A percentile compares a stretch with the other conserved stretches of the same genome.
These are phyloP conservation scores for Ceratobasidium sp. DNA, from an alignment of 1,284 basidiomycete genomes.

Conservation along the genomic window DNA sequence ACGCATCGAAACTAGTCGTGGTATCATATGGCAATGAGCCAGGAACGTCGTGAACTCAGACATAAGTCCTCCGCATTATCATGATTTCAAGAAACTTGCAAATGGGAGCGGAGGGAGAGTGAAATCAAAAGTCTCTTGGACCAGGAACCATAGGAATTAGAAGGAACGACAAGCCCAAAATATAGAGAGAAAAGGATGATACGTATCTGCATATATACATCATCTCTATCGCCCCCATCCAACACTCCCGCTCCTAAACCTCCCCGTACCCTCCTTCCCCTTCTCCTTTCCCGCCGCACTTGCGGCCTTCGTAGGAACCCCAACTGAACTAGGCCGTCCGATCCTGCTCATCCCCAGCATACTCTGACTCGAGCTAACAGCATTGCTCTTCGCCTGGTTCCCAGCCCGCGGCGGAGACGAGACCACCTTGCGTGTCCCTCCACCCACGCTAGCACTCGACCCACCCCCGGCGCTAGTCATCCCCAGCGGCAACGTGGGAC, in stretches of 20 bases:
- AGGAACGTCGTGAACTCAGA: neutral
- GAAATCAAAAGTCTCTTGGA: conserved; percentile 1
- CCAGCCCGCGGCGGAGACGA: conserved; percentile 9
- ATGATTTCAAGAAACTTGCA: conserved; percentile 5
- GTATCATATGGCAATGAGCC: conserved; percentile 29
- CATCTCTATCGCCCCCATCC: conserved; percentile 31
- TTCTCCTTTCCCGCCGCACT: neutral
- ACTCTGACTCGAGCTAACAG: neutral
- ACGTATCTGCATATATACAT: neutral
- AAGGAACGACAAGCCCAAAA: neutral
- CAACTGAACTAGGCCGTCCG: conserved; percentile 28
- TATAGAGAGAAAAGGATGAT: neutral
- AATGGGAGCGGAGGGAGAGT: neutral
- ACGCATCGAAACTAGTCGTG: conserved; percentile 21
- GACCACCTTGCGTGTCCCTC: conserved; percentile 11
- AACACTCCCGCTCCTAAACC: conserved; percentile 33
- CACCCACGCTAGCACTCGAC: neutral
- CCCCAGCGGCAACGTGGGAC: conserved; percentile 1
- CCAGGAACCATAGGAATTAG: conserved; percentile 1
- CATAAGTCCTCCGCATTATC: neutral
- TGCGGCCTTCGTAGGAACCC: conserved; percentile 7
- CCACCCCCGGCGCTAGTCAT: neutral
- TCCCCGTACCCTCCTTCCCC: neutral
- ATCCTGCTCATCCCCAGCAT: conserved; percentile 28
- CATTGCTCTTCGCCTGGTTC: neutral